Evolutionary conservation across 2,329 filamentous ascomycete genomes (phyloP), one percentile per base, ranked within the genome.

Genomic region (Colletotrichum caudatum): DNA sequence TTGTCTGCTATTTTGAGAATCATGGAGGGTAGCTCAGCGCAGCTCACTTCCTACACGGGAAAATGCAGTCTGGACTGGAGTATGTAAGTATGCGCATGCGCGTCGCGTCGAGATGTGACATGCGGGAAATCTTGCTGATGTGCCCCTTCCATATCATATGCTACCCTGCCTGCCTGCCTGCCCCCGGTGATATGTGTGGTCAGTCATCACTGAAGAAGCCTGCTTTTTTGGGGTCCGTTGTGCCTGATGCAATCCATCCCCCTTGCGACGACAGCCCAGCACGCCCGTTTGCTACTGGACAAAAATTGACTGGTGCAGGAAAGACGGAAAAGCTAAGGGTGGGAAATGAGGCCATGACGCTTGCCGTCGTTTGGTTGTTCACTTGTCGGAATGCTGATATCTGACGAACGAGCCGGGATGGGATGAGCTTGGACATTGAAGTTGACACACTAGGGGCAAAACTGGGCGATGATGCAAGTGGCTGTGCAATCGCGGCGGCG

Each of bases 381-480:
- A 16, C 26, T 16, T 56, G 23, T 53, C 61, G 26, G 50, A 53
- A 56, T 56, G 37, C 11, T 56, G 61, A 56, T 51, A 64, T 56
- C 61, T 64, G 61, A 64, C 37, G 16, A 50, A 56, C 50, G 39
- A 54, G 46, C 48, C 48, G 23, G 44, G 29, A 29, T 29, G 29
- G 2, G 35, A 26, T 41, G 60, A 44, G 29, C n/a, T 53, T 26
- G 60, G 44, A 37, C 60, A 26, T n/a, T 37, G 59, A 29, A 35
- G n/a, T 53, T 53, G 26, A 29, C 14, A 20, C 50, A 11, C 35
- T 29, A 29, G 46, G 67, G 46, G 16, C 39, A 44, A 53, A 33
- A 60, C 69, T 64, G 65, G 59, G 69, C 48, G 66, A 59, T 71
- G 69, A 71, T 71, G 69, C 69, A 71, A 59, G 69, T 71, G 69